Conservation (phyloP, 768 basidiomycete genomes). For the Sporobolomyces pararoseus region DNA sequence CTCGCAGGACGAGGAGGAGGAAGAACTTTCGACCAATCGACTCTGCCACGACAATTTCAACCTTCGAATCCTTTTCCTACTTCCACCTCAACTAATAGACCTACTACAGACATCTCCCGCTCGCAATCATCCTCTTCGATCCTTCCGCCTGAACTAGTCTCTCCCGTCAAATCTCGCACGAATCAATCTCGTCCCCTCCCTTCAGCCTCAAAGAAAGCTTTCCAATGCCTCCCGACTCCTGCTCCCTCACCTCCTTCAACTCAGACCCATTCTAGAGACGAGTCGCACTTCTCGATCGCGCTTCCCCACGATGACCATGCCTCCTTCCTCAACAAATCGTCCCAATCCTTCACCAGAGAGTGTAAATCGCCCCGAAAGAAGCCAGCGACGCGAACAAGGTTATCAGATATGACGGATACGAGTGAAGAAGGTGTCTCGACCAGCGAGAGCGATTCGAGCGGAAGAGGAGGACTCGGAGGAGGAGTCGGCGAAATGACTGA, state of each 20-base stretch:
- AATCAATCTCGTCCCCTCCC: neutral
- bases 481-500: constrained; percentile 1
- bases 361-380: constrained; percentile 9
- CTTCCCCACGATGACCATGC: neutral
- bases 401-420: neutral
- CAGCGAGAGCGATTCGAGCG: neutral
- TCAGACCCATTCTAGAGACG: neutral
- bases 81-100: no score
- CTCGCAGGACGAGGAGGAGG: neutral
- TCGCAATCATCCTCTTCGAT: neutral
- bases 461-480: neutral
- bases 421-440: no score
- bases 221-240: neutral
- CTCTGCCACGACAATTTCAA: constrained; percentile 2
- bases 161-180: neutral
- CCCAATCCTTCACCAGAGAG: neutral
- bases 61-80: neutral
- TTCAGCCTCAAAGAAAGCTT: neutral
- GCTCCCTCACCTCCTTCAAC: neutral
- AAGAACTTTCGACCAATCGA: constrained; percentile 10
- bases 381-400: neutral
- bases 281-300: neutral
- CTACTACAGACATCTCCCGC: neutral
- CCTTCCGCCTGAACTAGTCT: constrained; percentile 11
- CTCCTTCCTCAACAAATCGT: constrained; percentile 3